phyloP scores from a whole-genome alignment of 1,284 basidiomycete genomes.

The Rhodotorula sp. region DNA sequence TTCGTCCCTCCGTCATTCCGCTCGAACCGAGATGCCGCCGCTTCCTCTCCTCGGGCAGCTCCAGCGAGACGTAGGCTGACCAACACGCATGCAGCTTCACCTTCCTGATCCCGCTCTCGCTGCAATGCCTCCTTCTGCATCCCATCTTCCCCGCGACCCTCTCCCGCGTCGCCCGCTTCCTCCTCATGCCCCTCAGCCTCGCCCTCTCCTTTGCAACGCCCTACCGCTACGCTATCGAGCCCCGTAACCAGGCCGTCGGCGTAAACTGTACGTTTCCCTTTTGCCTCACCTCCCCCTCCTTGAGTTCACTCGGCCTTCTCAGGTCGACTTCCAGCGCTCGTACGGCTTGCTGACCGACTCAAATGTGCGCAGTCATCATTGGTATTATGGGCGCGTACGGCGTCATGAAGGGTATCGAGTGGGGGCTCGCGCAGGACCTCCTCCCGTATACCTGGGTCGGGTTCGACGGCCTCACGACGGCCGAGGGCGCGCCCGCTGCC shows the following conservation, averaged over 20 bases:
- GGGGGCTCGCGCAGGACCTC: slow-evolving; percentile 30
- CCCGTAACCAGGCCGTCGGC: slow-evolving; percentile 29
- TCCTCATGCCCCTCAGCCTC: slow-evolving; percentile 24
- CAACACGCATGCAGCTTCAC: slow-evolving; percentile 8
- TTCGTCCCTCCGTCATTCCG: background rate
- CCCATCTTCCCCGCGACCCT: slow-evolving; percentile 24
- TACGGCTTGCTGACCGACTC: background rate
- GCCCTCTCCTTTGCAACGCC: slow-evolving; percentile 15
- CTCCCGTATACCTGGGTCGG: slow-evolving; percentile 39
- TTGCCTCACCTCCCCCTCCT: background rate
- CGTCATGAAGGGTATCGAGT: slow-evolving; percentile 36
- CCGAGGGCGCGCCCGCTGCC: background rate
- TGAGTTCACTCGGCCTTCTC: background rate
- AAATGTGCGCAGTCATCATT: slow-evolving; percentile 6
- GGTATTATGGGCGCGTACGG: slow-evolving; percentile 38
- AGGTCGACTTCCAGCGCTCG: too few species aligned
- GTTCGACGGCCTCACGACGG: slow-evolving; percentile 9
- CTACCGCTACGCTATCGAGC: slow-evolving; percentile 23
- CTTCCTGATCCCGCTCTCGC: slow-evolving; percentile 31
- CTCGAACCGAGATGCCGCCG: background rate
- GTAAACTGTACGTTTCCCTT: slow-evolving; percentile 10
- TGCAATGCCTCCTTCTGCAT: slow-evolving; percentile 37
- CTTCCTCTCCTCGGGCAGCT: background rate
- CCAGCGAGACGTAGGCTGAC: background rate
- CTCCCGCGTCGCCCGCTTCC: slow-evolving; percentile 13